A percentile compares a stretch with the other conserved stretches of the same genome.
Evolutionary conservation across 768 basidiomycete species (phyloP).

Genomic region (Auricularia sp.): DNA sequence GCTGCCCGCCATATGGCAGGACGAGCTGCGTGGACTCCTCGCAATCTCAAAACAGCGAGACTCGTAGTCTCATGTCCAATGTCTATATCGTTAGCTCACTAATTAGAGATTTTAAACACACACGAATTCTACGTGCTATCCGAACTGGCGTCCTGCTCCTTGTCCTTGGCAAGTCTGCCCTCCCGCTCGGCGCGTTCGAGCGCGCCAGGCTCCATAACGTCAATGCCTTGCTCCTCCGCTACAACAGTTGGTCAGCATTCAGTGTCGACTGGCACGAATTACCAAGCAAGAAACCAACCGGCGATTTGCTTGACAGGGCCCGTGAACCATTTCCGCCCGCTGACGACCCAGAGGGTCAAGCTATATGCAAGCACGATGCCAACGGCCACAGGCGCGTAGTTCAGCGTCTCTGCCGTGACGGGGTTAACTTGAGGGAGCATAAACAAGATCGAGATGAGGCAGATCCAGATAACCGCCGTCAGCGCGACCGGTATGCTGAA

Average conservation of each 20-base stretch:
- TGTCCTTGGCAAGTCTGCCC: constrained; percentile 1
- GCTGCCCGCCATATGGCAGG: no score
- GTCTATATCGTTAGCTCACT: no score
- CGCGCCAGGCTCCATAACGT: constrained; percentile 33
- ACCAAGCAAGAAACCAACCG: constrained; percentile 25
- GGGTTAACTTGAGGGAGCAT: constrained; percentile 64
- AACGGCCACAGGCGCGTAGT: constrained; percentile 68
- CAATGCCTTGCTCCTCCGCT: constrained; percentile 43
- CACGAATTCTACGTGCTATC: not conserved
- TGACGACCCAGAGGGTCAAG: constrained; percentile 59
- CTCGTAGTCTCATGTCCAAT: no score
- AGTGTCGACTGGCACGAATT: not conserved
- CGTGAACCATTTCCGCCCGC: constrained; percentile 62
- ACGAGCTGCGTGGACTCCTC: no score
- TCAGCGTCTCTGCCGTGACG: constrained; percentile 60
- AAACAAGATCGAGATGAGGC: constrained; percentile 64
- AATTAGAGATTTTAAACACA: no score
- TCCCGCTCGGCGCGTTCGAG: constrained; percentile 15
- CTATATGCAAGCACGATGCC: constrained; percentile 60
- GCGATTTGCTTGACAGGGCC: constrained; percentile 61
- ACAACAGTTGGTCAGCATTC: not conserved
- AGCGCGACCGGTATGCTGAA: constrained; percentile 54
- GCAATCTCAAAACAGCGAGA: no score
- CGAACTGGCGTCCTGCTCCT: not conserved
- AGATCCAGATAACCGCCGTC: constrained; percentile 55